phyloP scores from a whole-genome alignment of 2,329 filamentous ascomycete genomes.

The Stachybotrys chartarum region DNA sequence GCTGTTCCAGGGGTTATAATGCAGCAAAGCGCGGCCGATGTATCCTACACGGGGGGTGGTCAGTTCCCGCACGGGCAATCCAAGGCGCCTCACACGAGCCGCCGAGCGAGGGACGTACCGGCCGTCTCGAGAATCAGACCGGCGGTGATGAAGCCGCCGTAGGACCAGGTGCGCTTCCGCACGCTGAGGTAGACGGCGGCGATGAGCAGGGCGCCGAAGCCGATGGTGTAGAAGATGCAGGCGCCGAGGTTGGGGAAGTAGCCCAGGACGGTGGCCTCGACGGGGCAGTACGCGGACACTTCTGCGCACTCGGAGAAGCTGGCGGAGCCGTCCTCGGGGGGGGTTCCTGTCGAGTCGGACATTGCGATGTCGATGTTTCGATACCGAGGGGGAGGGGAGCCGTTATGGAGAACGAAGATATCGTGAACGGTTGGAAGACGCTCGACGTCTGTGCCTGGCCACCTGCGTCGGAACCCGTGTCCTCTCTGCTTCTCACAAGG shows the following conservation, averaged over 20 bases:
- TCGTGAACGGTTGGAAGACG: too few relatives aligned
- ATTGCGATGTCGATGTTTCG: neutral
- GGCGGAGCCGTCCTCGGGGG: slow-evolving; percentile 8
- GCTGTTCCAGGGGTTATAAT: slow-evolving; percentile 46
- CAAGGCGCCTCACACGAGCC: neutral
- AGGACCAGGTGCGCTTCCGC: slow-evolving; percentile 49
- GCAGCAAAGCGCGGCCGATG: slow-evolving; percentile 41
- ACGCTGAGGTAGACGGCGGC: slow-evolving; percentile 34
- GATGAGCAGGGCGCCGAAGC: slow-evolving; percentile 38
- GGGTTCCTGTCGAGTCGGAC: slow-evolving; percentile 2
- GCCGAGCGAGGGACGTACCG: slow-evolving; percentile 24
- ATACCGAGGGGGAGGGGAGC: neutral
- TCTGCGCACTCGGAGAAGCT: slow-evolving; percentile 19
- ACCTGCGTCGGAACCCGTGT: too few relatives aligned
- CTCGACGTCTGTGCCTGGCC: too few relatives aligned
- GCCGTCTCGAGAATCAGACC: slow-evolving; percentile 45
- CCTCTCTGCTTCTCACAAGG: too few relatives aligned
- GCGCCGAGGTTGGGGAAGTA: slow-evolving; percentile 51
- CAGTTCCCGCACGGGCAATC: slow-evolving; percentile 1
- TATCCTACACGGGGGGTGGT: slow-evolving; percentile 34
- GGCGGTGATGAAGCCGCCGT: slow-evolving; percentile 38
- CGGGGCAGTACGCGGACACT: slow-evolving; percentile 39
- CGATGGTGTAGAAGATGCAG: slow-evolving; percentile 45
- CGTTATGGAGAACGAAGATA: too few relatives aligned
- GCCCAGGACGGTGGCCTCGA: slow-evolving; percentile 43